Evolutionary conservation across 192 early-diverging fungal genomes (phyloP).

Genomic region (Chytriomyces sp.): DNA sequence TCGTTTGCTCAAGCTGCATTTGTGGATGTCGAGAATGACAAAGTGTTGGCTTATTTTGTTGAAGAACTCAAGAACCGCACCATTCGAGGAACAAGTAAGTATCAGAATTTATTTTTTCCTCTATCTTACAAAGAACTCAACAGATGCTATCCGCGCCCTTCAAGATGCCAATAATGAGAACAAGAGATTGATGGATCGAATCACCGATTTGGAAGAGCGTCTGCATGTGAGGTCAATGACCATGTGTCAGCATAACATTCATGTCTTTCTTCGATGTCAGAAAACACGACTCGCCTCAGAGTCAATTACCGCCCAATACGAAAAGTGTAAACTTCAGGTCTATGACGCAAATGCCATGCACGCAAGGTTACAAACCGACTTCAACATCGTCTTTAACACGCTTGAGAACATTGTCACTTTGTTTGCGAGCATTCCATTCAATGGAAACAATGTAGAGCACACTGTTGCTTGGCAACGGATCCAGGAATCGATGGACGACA

Average conservation of each 20-base stretch:
- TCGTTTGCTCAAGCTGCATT: not conserved
- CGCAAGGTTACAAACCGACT: not conserved
- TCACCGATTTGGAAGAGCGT: constrained; percentile 15
- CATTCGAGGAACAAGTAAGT: constrained; percentile 40
- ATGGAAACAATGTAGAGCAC: no score
- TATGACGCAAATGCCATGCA: not conserved
- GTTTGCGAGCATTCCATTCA: no score
- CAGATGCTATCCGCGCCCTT: constrained; percentile 45
- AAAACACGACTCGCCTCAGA: not conserved
- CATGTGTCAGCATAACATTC: not conserved
- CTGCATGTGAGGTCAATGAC: not conserved
- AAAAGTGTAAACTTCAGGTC: not conserved
- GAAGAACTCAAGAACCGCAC: constrained; percentile 50
- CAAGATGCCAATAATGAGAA: constrained; percentile 30
- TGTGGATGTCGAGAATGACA: constrained; percentile 38
- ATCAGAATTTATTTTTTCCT: not conserved
- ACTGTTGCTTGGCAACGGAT: not conserved
- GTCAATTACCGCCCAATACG: not conserved
- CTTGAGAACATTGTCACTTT: no score
- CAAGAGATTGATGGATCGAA: constrained; percentile 1
- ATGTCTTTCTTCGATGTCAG: not conserved
- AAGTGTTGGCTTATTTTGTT: constrained; percentile 41
- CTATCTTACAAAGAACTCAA: not conserved
- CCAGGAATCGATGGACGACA: not conserved
- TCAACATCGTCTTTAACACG: not conserved